Percentiles rank a stretch among this genome's conserved stretches.
Conservation (phyloP, 257 asterid species). For the Perilla frutescens region DNA sequence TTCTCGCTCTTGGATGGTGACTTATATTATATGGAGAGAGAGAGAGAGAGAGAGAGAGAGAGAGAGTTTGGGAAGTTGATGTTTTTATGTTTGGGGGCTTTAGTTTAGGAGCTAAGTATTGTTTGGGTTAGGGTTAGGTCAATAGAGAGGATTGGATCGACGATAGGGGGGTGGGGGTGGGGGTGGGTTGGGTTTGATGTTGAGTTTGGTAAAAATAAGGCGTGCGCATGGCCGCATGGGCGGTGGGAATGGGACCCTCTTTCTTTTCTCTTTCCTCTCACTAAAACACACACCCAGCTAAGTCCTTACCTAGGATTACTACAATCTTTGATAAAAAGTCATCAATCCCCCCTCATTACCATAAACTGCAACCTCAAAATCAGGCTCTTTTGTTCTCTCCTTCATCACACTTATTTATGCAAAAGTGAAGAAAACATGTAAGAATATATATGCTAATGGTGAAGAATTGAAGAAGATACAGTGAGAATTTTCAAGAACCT, state of each 20-base stretch:
- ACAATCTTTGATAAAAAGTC: constrained; percentile 24
- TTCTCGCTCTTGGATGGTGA: too few relatives aligned
- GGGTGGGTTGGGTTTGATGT: neutral
- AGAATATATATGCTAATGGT: too few relatives aligned
- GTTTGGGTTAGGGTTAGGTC: constrained; percentile 69
- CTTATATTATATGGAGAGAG: constrained; percentile 5
- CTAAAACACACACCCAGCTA: neutral
- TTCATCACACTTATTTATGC: too few relatives aligned
- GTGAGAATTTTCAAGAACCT: too few relatives aligned
- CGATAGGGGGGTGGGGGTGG: neutral
- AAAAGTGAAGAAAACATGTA: too few relatives aligned
- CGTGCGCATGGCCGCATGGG: constrained; percentile 59
- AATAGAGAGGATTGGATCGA: constrained; percentile 26
- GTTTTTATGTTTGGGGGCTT: constrained; percentile 41
- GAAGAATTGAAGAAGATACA: too few relatives aligned
- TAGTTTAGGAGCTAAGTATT: constrained; percentile 41
- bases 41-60: constrained; percentile 35
- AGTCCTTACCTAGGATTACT: constrained; percentile 23
- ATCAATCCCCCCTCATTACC: too few relatives aligned
- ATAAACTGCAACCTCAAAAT: neutral
- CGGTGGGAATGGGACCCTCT: constrained; percentile 51
- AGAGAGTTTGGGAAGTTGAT: constrained; percentile 33
- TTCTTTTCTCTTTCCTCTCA: constrained; percentile 9
- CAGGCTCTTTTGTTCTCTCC: constrained; percentile 1
- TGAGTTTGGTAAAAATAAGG: constrained; percentile 45